Base-by-base conservation (phyloP, 352 stramenopile species). In the Hyaloperonospora arabidopsidis region DNA sequence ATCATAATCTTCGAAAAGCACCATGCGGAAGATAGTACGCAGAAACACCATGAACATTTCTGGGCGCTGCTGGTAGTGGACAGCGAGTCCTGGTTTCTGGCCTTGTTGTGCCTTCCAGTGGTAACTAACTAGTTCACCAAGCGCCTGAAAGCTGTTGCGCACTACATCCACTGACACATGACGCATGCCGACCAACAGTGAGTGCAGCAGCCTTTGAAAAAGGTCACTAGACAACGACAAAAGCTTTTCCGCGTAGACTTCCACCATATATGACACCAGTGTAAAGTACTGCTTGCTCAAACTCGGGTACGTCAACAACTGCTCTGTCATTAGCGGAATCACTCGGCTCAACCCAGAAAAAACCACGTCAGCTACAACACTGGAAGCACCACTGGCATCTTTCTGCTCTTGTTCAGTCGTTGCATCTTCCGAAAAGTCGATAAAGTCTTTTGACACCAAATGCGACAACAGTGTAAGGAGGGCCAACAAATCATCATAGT, bases 201-300 rank as follows among this genome's bases (percentile, higher is more conserved):
- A 90, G 45, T 81, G 70, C 34, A 92, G 54, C 19, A 93, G 57
- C 75, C 88, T 85, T 19, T 68, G 68, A 48, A 93, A 87, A n/a
- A 92, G 66, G 2, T 69, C 57, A 13, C 65, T 68, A n/a, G 79
- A 63, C 14, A 93, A 68, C 4, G 63, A 55, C 25, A 76, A 63
- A 28, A 93, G 69, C 63, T 92, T 90, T 29, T 89, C 74, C 11
- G 81, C 78, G 57, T 93, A 90, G 17, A 92, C 79, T 63, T 93
- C 84, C 19, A 93, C 72, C 76, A 93, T 88, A 54, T 85, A 91
- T 17, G 78, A 85, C 25, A 95, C 75, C 47, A 95, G 65, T 22
- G 80, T 90, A 56, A 95, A 95, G 49, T 94, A 96, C 56, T 93
- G 84, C 48, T 89, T 86, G 63, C 78, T 89, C 57, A 96, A 65